Base-by-base conservation (phyloP, 805 yeast genomes). In the Candida krabiensis region DNA sequence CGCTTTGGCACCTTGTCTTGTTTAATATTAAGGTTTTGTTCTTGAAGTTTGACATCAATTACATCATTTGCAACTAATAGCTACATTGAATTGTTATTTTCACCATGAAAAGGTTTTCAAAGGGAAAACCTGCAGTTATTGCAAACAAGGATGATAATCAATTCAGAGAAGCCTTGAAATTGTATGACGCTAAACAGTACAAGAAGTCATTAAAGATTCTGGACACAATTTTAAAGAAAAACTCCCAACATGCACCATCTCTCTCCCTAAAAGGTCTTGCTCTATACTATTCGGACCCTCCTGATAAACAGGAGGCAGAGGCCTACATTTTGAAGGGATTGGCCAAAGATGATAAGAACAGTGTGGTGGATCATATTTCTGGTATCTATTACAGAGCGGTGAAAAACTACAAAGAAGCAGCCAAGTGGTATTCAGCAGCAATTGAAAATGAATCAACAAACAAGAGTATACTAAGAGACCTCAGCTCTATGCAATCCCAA, bases 171-270 rank as follows among this genome's bases (percentile, higher is more conserved):
- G 96, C 96, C 1, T 71, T 93, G 53, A 79, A 79, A 50, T 72
- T 86, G 21, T 93, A 88, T 55, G 98, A 93, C 57, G 59, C 73
- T 33, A 88, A 86, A 60, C 89, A 88, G 61, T 90, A 90, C 69
- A 86, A 86, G 58, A 89, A 91, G 54, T 79, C 96, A 1, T 63
- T 90, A 52, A 86, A 86, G 58, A 57, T 80, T 19, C 75, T 87
- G 29, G 97, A 93, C 35, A 67, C 75, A 24, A 75, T 86, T 50
- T 63, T 91, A 53, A 86, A 87, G 68, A 87, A 86, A 54, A 79
- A 80, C 54, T 72, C 87, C 12, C 70, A 68, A 35, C 89, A 86
- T 60, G 83, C 89, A 19, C 95, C 87, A 54, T 79, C 95, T 3
- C 65, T 86, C 38, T 87, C 96, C 3, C 70, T 93, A 53, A 91